phyloP scores from a whole-genome alignment of 2,329 filamentous ascomycete genomes.

The Curvularia lunata region DNA sequence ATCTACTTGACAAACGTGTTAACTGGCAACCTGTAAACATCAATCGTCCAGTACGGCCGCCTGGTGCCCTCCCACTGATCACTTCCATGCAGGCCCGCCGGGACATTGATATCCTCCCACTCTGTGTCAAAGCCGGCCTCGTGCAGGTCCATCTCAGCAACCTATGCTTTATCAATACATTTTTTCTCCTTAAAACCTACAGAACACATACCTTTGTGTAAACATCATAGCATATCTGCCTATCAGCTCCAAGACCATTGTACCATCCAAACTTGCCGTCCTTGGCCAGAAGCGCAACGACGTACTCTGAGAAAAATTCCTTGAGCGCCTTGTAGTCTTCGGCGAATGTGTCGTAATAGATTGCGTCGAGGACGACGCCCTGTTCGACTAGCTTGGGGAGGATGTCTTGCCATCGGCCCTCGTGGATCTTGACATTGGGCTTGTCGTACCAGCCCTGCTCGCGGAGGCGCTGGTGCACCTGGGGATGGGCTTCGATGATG shows the following conservation, averaged over 20 bases:
- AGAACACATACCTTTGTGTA: conserved; percentile 44
- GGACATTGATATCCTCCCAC: conserved; percentile 47
- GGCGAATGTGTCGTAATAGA: conserved; percentile 51
- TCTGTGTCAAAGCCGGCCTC: conserved; percentile 47
- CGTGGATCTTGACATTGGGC: conserved; percentile 65
- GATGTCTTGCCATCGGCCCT: conserved; percentile 82
- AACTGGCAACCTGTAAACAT: conserved; percentile 44
- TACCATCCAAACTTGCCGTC: conserved; percentile 49
- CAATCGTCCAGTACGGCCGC: conserved; percentile 48
- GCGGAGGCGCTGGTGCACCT: conserved; percentile 72
- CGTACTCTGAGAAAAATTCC: conserved; percentile 48
- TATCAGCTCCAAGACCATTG: conserved; percentile 47
- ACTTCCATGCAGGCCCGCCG: conserved; percentile 41
- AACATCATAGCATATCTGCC: conserved; percentile 50
- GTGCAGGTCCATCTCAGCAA: conserved; percentile 47
- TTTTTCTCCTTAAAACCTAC: not conserved
- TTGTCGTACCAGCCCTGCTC: conserved; percentile 72
- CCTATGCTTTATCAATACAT: conserved; percentile 23
- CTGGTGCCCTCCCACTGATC: conserved; percentile 46
- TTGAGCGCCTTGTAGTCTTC: conserved; percentile 48
- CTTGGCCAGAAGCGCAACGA: conserved; percentile 41
- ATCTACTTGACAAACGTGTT: conserved; percentile 45
- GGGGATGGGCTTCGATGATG: conserved; percentile 84
- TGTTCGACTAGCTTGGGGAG: conserved; percentile 70
- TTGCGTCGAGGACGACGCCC: conserved; percentile 78